Evolutionary conservation across 2,329 filamentous ascomycete species (phyloP), one percentile per base, ranked within the genome.

Genomic region (Orbilia quercus): DNA sequence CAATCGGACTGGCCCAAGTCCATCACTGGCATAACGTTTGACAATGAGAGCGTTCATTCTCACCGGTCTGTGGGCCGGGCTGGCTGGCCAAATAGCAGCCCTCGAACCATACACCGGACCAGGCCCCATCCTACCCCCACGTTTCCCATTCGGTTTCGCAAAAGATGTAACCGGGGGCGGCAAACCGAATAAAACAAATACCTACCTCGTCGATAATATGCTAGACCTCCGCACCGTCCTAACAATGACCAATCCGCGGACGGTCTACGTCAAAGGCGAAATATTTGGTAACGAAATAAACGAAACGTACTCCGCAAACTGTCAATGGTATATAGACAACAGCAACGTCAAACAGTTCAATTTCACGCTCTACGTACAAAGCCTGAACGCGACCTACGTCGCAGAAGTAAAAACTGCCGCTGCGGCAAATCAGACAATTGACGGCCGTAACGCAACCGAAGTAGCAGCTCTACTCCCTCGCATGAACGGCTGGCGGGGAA

Each of bases 241-340:
- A 5, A 59, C 66, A 23, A 67, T 74, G 53, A 57, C 28, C 16
- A 45, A 31, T 9, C 70, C 70, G 2, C 65, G 72, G 58, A 74
- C 63, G 0, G 58, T 75, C 22, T 74, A 75, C 28, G 64, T 75
- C 2, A 71, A 75, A 34, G 74, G 74, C 31, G 66, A 54, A 18
- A 64, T 75, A 2, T 51, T 64, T 5, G 74, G 74, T 1, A 74
- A 74, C 48, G 59, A 66, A 22, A 50, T 75, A 23, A 75, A 75
- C 22, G 74, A 69, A 20, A 71, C 70, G 1, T 57, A 51, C 25
- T 63, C 48, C 4, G 70, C 63, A 1, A 50, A 74, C 28, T 75
- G 74, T 34, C 70, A 74, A 44, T 75, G 70, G 69, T 75, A 75
- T 14, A 75, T 75, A 12, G 74, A 75, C 16, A 70, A 70, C 34